Evolutionary conservation across 768 basidiomycete genomes (phyloP), one percentile per base, ranked within the genome.

Genomic region (Mycena vitilis): DNA sequence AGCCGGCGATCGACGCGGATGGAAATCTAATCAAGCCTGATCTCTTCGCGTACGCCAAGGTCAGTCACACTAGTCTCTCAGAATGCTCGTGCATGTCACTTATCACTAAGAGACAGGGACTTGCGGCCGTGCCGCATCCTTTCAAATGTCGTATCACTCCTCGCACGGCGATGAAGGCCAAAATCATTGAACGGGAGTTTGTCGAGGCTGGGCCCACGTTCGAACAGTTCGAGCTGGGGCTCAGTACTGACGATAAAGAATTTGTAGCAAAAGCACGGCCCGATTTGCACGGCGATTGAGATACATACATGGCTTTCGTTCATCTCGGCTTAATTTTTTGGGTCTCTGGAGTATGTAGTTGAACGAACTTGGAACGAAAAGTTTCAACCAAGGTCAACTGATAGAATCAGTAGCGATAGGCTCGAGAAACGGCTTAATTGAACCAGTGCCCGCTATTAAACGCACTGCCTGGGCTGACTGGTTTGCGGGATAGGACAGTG

Each of bases 121-220:
- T 72, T 18, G 20, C 54, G 45, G 44, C 62, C 2, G 22, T 6
- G 2, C 74, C 71, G 16, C 38, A 58, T 16, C 73, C 73, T 2
- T 77, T 74, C 66, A 66, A 61, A 34, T 75, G 72, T 38, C 48
- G 44, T 15, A 76, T 77, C 61, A 74, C 48, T 2, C 69, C 71
- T 18, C 75, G 76, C 16, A 47, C 69, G 34, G 12, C 44, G 2
- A 30, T 34, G 37, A 57, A 66, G 51, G 71, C 65, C 2, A 66
- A 68, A 16, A 63, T 73, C 10, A 73, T 75, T 34, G 44, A 69
- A 40, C 68, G 30, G n/a, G 63, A 60, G 45, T 72, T 72, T 49
- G 2, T 45, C 1, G 64, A 73, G 12, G 70, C 72, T 0, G 57
- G 49, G 38, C 44, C 58, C 42, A 63, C 47, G 0, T 72, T 73